Evolutionary conservation across 2,329 filamentous ascomycete genomes (phyloP).

Genomic region (Camptophora hylomeconis): DNA sequence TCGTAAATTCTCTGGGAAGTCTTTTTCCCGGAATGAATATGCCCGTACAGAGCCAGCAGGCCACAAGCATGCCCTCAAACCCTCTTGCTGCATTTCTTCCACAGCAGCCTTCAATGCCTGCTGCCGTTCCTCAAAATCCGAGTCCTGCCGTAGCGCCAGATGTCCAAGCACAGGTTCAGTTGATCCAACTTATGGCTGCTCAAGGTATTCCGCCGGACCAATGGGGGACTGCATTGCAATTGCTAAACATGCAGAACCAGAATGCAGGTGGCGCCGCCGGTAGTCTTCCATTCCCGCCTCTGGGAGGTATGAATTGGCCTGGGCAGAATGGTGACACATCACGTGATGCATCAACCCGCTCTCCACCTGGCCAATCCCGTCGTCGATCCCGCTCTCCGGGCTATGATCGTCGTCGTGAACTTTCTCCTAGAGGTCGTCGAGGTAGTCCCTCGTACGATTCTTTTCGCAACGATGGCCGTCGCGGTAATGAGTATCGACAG

Average conservation of each 20-base stretch:
- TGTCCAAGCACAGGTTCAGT: constrained; percentile 58
- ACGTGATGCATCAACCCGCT: constrained; percentile 44
- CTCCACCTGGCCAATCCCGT: constrained; percentile 47
- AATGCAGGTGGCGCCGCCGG: constrained; percentile 20
- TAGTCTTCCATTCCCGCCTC: constrained; percentile 19
- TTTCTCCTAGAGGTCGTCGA: constrained; percentile 48
- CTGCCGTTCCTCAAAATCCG: constrained; percentile 12
- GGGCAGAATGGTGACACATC: constrained; percentile 31
- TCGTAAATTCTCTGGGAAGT: constrained; percentile 47
- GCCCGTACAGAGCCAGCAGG: constrained; percentile 25
- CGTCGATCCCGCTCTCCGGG: constrained; percentile 72
- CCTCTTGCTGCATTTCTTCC: constrained; percentile 31
- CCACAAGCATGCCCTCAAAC: constrained; percentile 21
- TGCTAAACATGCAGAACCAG: constrained; percentile 31
- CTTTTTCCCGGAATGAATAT: constrained; percentile 34
- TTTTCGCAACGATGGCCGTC: constrained; percentile 40
- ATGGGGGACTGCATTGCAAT: constrained; percentile 47
- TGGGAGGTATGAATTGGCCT: constrained; percentile 22
- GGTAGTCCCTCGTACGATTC: constrained; percentile 58
- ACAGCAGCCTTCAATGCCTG: constrained; percentile 23
- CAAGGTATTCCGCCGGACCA: constrained; percentile 68
- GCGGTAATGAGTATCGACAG: constrained; percentile 61
- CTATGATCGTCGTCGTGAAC: constrained; percentile 55
- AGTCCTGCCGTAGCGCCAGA: constrained; percentile 25
- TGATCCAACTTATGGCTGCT: constrained; percentile 62